Base-by-base conservation (phyloP, 495 filamentous ascomycete species). In the Letharia lupina region DNA sequence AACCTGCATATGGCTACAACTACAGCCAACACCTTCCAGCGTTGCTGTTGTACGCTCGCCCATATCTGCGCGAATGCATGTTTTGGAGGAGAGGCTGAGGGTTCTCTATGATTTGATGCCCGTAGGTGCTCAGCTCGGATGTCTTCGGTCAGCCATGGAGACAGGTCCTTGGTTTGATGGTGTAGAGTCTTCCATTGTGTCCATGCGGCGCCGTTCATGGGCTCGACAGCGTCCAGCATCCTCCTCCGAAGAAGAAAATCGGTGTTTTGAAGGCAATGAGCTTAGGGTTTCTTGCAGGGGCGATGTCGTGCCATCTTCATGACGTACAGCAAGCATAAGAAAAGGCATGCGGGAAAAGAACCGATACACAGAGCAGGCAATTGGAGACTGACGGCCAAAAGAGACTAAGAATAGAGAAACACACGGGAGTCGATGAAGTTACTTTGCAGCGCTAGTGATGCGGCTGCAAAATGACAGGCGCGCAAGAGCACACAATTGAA, bases 141-240 rank as follows among this genome's bases (percentile, higher is more conserved):
- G 31, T 57, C 54, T 37, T 57, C 31, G 16, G 54, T 57, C 31
- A 57, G 33, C 54, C 54, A 57, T 57, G 54, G 54, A 57, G 54
- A 57, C 16, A 57, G 16, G 10, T 37, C 54, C 16, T 37, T 57
- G 33, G 33, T 37, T 6, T 57, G 54, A 57, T 16, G 15, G 33
- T 57, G 33, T 10, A 20, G 7, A 37, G 5, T 12, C 33, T 57
- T 57, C 54, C 54, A 37, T 37, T 35, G 54, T 57, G 54, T 57
- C 54, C 54, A 57, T 20, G 54, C 54, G 9, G 54, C 33, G 33
- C n/a, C 54, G 5, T 37, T 35, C 15, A 10, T 20, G 16, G 54
- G 54, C 54, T 57, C 54, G 16, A 57, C 54, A 37, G 33, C 54
- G 31, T 57, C 54, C 31, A 37, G 31, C 54, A 37, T 57, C 31